These are phyloP conservation scores for Fusarium sororula DNA, from an alignment of 2,329 filamentous ascomycete species.

Conservation along the genomic window DNA sequence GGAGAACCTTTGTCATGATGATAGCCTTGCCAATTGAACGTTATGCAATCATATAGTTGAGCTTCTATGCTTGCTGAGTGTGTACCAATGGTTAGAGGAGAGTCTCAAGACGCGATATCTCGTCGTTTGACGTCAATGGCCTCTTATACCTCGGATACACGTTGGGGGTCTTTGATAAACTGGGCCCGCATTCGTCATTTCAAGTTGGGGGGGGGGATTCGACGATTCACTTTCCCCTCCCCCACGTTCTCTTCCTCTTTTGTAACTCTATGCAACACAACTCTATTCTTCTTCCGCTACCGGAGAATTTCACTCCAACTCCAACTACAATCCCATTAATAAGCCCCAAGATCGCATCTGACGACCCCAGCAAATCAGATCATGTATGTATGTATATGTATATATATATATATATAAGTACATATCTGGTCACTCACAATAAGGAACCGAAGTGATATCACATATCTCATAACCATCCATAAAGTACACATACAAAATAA, in stretches of 20 bases:
- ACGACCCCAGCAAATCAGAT: background rate
- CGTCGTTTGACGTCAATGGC: constrained; percentile 8
- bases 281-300: constrained; percentile 5
- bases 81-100: background rate
- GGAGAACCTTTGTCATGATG: constrained; percentile 46
- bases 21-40: background rate
- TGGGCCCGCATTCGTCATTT: constrained; percentile 40
- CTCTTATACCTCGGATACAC: constrained; percentile 4
- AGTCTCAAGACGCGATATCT: background rate
- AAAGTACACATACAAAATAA: constrained; percentile 35
- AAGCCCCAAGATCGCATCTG: background rate
- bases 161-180: constrained; percentile 22
- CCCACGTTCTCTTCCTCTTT: constrained; percentile 24
- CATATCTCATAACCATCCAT: background rate
- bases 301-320: background rate
- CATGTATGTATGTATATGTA: background rate
- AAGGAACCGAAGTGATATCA: background rate
- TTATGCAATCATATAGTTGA: background rate
- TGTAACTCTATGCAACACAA: background rate
- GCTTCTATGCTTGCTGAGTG: background rate
- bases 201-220: constrained; percentile 31
- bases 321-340: background rate
- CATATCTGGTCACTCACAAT: background rate
- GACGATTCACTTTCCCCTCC: constrained; percentile 10
- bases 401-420: background rate